Percentiles rank a stretch among this genome's conserved stretches.
Evolutionary conservation across 495 filamentous ascomycete genomes (phyloP).

Genomic region (Cenococcum geophilum): DNA sequence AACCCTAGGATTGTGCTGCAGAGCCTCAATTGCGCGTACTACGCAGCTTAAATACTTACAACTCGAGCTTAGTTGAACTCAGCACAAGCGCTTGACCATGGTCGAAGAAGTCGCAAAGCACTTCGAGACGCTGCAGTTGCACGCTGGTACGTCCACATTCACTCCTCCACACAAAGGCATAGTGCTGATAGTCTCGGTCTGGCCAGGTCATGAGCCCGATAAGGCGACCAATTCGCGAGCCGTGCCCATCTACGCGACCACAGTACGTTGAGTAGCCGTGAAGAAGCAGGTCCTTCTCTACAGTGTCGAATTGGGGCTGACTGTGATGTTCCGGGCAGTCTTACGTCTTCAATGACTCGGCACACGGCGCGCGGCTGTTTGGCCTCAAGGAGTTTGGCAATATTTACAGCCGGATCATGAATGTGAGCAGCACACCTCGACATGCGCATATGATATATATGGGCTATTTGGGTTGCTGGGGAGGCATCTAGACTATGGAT

Average conservation of each 20-base stretch:
- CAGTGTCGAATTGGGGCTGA: not conserved
- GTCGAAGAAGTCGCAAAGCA: conserved; percentile 33
- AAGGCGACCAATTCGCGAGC: conserved; percentile 82
- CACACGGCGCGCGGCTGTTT: conserved; percentile 92
- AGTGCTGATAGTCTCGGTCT: conserved; percentile 7
- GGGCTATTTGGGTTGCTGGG: not conserved
- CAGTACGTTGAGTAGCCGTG: conserved; percentile 47
- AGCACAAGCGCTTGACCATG: conserved; percentile 11
- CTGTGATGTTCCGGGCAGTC: conserved; percentile 48
- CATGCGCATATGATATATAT: too few relatives aligned
- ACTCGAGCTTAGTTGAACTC: not conserved
- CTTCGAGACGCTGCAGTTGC: conserved; percentile 95
- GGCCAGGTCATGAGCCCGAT: conserved; percentile 70
- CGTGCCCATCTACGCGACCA: conserved; percentile 93
- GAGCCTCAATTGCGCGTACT: not conserved
- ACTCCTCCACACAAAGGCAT: not conserved
- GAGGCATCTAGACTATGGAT: not conserved
- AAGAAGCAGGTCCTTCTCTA: not conserved
- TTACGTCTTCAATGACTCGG: conserved; percentile 92
- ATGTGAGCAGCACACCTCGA: conserved; percentile 44
- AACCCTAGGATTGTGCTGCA: not conserved
- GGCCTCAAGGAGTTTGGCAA: conserved; percentile 98
- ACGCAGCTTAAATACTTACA: not conserved
- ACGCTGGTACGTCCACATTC: conserved; percentile 55
- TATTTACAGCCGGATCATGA: conserved; percentile 98